A percentile compares a stretch with the other conserved stretches of the same genome.
These are phyloP conservation scores for Naganishia sp. DNA, from an alignment of 1,284 basidiomycete genomes.

Conservation along the genomic window DNA sequence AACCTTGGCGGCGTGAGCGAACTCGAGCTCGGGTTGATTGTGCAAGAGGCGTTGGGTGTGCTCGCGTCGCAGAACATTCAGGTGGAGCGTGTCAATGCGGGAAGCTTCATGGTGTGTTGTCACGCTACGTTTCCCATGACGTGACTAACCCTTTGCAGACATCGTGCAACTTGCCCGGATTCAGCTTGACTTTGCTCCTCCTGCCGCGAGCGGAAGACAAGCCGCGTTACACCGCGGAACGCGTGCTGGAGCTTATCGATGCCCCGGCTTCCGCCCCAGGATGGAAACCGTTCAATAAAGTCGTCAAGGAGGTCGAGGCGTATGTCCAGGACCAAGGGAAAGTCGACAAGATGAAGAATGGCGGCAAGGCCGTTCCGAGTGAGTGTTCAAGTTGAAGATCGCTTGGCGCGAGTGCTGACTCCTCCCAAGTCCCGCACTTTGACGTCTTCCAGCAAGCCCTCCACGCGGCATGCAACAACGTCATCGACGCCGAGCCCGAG, in stretches of 20 bases:
- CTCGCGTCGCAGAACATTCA: conserved; percentile 63
- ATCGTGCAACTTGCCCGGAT: conserved; percentile 91
- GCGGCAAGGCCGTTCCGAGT: conserved; percentile 46
- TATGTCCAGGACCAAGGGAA: conserved; percentile 31
- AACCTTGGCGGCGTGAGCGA: conserved; percentile 75
- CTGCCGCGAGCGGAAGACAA: conserved; percentile 62
- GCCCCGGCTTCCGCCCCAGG: conserved; percentile 72
- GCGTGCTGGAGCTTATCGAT: conserved; percentile 75
- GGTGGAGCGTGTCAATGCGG: conserved; percentile 67
- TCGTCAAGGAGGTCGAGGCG: conserved; percentile 19
- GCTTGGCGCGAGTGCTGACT: not conserved
- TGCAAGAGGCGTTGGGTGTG: conserved; percentile 62
- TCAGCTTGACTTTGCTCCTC: conserved; percentile 82
- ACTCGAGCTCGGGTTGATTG: conserved; percentile 75
- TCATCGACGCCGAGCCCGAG: conserved; percentile 78
- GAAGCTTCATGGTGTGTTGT: conserved; percentile 74
- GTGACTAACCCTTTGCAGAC: conserved; percentile 58
- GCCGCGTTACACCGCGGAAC: conserved; percentile 52
- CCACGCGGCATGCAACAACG: conserved; percentile 65
- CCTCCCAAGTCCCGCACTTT: conserved; percentile 31
- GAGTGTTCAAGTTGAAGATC: conserved; percentile 26
- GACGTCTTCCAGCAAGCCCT: conserved; percentile 63
- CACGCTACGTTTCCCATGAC: not conserved
- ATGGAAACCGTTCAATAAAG: conserved; percentile 64
- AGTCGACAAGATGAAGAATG: conserved; percentile 33